Conservation (phyloP, 2,329 filamentous ascomycete genomes). For the Fusarium sp. region DNA sequence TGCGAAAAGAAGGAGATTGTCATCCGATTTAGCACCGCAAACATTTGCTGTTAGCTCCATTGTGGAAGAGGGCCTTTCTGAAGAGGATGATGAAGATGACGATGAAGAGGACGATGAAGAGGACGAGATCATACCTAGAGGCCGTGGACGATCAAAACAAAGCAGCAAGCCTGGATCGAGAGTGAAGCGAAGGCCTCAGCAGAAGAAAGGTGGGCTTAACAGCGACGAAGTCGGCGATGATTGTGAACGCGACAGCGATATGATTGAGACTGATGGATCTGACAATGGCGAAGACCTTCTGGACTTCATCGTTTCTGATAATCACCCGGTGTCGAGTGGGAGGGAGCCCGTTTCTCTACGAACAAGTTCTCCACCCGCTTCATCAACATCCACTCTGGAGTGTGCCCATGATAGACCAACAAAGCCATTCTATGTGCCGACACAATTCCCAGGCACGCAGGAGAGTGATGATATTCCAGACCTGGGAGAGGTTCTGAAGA, state of each 20-base stretch:
- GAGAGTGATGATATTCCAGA: conserved; percentile 52
- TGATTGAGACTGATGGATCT: conserved; percentile 55
- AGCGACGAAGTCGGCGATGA: conserved; percentile 61
- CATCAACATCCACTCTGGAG: conserved; percentile 29
- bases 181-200: conserved; percentile 35
- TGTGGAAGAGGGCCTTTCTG: conserved; percentile 24
- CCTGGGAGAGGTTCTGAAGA: conserved; percentile 42
- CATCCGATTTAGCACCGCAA: conserved; percentile 5
- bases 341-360: conserved; percentile 44
- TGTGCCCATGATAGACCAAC: conserved; percentile 7
- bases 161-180: conserved; percentile 25
- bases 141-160: conserved; percentile 28
- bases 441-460: conserved; percentile 50
- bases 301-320: conserved; percentile 65
- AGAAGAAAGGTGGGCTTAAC: conserved; percentile 45
- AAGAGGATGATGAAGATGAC: conserved; percentile 27
- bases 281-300: conserved; percentile 60
- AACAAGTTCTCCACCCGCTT: conserved; percentile 29
- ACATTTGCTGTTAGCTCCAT: conserved; percentile 20
- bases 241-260: conserved; percentile 58
- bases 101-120: conserved; percentile 35
- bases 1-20: conserved; percentile 36
- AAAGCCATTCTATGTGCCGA: conserved; percentile 51
- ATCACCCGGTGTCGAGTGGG: conserved; percentile 51
- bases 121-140: conserved; percentile 18